These are phyloP conservation scores for Didymella arachidicola DNA, from an alignment of 2,329 filamentous ascomycete species.

Conservation along the genomic window DNA sequence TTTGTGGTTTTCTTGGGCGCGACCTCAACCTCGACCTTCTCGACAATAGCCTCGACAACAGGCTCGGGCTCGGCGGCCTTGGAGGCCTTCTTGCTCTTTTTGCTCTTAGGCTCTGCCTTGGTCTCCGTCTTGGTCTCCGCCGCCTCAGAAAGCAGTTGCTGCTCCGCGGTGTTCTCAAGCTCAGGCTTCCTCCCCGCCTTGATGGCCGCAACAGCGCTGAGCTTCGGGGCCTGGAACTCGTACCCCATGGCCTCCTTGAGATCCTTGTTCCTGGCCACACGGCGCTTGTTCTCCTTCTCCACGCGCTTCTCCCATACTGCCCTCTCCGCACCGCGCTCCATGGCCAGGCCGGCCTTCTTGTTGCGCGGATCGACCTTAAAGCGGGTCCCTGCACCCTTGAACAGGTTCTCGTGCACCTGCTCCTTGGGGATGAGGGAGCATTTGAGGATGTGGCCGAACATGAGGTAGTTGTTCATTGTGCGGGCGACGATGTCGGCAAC, in stretches of 20 bases:
- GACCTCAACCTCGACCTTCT: slow-evolving; percentile 11
- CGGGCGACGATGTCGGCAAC: slow-evolving; percentile 92
- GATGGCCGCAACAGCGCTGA: slow-evolving; percentile 67
- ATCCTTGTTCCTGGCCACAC: slow-evolving; percentile 73
- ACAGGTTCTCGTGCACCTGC: slow-evolving; percentile 80
- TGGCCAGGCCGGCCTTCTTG: slow-evolving; percentile 78
- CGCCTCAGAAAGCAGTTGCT: slow-evolving; percentile 37
- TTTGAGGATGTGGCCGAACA: slow-evolving; percentile 93
- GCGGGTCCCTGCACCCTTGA: slow-evolving; percentile 87
- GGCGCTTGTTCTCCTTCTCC: slow-evolving; percentile 73
- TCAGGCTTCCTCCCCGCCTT: slow-evolving; percentile 26
- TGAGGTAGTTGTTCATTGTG: slow-evolving; percentile 97
- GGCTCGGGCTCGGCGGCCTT: slow-evolving; percentile 37
- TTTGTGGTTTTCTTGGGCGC: slow-evolving; percentile 29
- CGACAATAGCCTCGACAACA: slow-evolving; percentile 24
- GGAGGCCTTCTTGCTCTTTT: slow-evolving; percentile 44
- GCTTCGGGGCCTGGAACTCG: slow-evolving; percentile 75
- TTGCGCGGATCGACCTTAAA: slow-evolving; percentile 91
- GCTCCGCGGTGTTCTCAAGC: slow-evolving; percentile 36
- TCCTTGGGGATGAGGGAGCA: slow-evolving; percentile 80
- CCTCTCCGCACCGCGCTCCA: slow-evolving; percentile 76
- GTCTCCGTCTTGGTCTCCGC: slow-evolving; percentile 16
- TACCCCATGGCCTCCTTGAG: slow-evolving; percentile 84
- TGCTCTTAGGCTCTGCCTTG: slow-evolving; percentile 43
- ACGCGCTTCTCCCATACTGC: slow-evolving; percentile 81